Conservation (phyloP, 306 rosid species). For the Mucuna pruriens region DNA sequence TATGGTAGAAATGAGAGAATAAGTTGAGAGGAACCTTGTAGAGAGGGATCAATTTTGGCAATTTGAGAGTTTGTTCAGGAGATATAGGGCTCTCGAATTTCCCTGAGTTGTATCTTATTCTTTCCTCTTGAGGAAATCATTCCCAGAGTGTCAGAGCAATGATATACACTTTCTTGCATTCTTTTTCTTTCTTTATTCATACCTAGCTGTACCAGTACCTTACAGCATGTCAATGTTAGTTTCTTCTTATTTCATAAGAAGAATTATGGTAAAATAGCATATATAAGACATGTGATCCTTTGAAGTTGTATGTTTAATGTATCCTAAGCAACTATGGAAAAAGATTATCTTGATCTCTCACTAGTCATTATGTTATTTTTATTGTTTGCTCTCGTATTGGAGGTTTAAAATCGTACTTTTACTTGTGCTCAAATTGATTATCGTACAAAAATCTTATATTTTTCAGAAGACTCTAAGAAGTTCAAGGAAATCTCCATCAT, state of each 20-base stretch:
- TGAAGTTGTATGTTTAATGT: background rate
- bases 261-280: background rate
- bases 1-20: background rate
- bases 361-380: no score
- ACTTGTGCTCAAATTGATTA: slow-evolving; percentile 32
- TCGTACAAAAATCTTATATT: slow-evolving; percentile 41
- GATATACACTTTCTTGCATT: background rate
- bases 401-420: no score
- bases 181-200: background rate
- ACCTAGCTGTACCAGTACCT: background rate
- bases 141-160: background rate
- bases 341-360: background rate
- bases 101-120: background rate
- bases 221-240: background rate
- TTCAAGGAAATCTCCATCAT: slow-evolving; percentile 53
- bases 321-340: background rate
- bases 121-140: background rate
- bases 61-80: background rate
- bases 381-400: no score
- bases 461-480: slow-evolving; percentile 68
- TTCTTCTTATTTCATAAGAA: background rate
- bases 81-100: background rate
- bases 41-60: background rate
- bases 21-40: background rate
- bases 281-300: background rate